A percentile compares a stretch with the other conserved stretches of the same genome.
These are phyloP conservation scores for Coleophoma cylindrospora DNA, from an alignment of 2,329 filamentous ascomycete species.

Conservation along the genomic window DNA sequence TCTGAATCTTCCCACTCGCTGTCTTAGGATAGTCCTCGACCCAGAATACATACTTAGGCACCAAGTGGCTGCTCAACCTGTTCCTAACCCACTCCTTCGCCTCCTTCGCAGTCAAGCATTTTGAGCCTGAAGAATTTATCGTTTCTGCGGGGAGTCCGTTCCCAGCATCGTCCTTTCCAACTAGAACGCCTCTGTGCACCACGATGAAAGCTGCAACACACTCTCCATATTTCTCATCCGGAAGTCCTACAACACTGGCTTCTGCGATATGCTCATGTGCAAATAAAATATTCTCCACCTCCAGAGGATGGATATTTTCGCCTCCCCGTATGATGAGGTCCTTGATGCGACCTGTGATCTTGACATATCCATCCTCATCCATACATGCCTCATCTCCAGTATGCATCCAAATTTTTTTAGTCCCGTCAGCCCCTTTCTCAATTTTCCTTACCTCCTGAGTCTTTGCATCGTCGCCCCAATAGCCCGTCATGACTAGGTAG, in stretches of 20 bases:
- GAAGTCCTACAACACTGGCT: constrained; percentile 77
- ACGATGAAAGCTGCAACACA: constrained; percentile 81
- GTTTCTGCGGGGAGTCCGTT: constrained; percentile 10
- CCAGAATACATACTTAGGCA: constrained; percentile 89
- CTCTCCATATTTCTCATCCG: constrained; percentile 81
- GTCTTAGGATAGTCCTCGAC: constrained; percentile 86
- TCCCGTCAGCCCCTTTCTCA: constrained; percentile 27
- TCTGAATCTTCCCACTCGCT: constrained; percentile 94
- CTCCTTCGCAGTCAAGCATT: constrained; percentile 11
- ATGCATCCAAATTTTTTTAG: constrained; percentile 68
- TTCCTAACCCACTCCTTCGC: constrained; percentile 68
- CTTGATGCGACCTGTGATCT: constrained; percentile 88
- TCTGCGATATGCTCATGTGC: constrained; percentile 66
- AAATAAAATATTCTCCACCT: constrained; percentile 85
- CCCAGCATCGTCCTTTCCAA: constrained; percentile 21
- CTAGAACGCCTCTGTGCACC: constrained; percentile 30
- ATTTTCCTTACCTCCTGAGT: constrained; percentile 65
- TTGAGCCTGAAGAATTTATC: background rate
- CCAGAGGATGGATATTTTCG: constrained; percentile 92
- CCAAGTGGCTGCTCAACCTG: constrained; percentile 68
- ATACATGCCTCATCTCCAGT: constrained; percentile 90
- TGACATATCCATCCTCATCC: constrained; percentile 76
- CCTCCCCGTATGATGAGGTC: constrained; percentile 93
- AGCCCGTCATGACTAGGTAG: constrained; percentile 87
- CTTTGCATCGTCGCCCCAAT: constrained; percentile 69